phyloP scores from a whole-genome alignment of 2,329 filamentous ascomycete genomes.

The Hypoxylon sp. region DNA sequence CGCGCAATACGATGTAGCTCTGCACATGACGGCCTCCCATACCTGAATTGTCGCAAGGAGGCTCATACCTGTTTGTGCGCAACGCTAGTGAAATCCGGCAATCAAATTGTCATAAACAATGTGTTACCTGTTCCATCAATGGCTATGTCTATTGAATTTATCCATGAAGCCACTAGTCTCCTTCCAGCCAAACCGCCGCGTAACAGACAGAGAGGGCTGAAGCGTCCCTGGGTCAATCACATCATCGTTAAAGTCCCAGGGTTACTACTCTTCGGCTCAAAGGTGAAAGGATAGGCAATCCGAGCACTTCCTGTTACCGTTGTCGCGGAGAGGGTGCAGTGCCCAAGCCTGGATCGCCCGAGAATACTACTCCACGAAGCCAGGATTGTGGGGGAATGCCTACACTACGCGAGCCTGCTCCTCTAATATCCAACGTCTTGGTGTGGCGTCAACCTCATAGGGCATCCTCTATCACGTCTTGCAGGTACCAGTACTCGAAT shows the following conservation, averaged over 20 bases:
- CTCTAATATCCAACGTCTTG: constrained; percentile 21
- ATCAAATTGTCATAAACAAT: constrained; percentile 20
- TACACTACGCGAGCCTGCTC: constrained; percentile 32
- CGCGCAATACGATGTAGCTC: constrained; percentile 14
- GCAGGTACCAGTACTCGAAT: constrained; percentile 38
- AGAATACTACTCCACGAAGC: constrained; percentile 23
- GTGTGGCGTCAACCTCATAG: constrained; percentile 21
- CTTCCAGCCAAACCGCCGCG: constrained; percentile 28
- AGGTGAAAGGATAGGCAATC: constrained; percentile 38
- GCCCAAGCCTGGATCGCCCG: constrained; percentile 27
- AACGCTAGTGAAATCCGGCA: constrained; percentile 29
- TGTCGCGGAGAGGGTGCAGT: constrained; percentile 29
- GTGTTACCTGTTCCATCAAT: constrained; percentile 21
- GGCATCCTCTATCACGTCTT: constrained; percentile 20
- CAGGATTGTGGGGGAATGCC: constrained; percentile 35
- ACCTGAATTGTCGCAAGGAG: constrained; percentile 37
- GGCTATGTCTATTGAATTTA: constrained; percentile 31
- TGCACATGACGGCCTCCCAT: constrained; percentile 33
- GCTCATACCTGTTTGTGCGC: constrained; percentile 33
- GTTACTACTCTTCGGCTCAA: constrained; percentile 19
- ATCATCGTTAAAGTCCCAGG: constrained; percentile 16
- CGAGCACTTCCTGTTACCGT: constrained; percentile 30
- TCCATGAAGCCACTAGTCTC: constrained; percentile 39
- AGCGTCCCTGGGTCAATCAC: constrained; percentile 23
- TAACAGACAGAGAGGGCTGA: constrained; percentile 30